Conservation (phyloP, 345 rosid genomes). For the Gynandropsis gynandra region DNA sequence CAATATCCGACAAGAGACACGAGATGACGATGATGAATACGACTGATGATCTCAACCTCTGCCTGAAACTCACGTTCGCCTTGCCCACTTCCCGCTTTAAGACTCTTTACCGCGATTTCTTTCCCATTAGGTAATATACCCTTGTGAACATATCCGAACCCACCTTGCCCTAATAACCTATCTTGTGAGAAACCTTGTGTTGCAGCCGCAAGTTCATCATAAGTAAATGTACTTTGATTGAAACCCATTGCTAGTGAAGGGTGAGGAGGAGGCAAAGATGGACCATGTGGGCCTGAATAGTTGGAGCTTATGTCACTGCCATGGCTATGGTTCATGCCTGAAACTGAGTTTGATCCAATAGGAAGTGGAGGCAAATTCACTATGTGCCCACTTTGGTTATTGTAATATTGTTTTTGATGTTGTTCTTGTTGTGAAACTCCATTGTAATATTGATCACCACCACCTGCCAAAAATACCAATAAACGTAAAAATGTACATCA, state of each 20-base stretch:
- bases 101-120: slow-evolving; percentile 79
- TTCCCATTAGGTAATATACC: slow-evolving; percentile 70
- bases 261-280: slow-evolving; percentile 49
- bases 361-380: slow-evolving; percentile 34
- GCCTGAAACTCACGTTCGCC: slow-evolving; percentile 81
- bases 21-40: slow-evolving; percentile 86
- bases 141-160: slow-evolving; percentile 77
- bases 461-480: slow-evolving; percentile 12
- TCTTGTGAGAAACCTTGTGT: slow-evolving; percentile 60
- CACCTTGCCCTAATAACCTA: slow-evolving; percentile 73
- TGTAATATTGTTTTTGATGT: slow-evolving; percentile 27
- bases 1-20: slow-evolving; percentile 85
- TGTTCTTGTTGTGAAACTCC: slow-evolving; percentile 5
- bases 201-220: slow-evolving; percentile 65
- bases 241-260: slow-evolving; percentile 51
- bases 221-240: slow-evolving; percentile 55
- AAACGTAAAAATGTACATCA: background rate
- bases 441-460: slow-evolving; percentile 26
- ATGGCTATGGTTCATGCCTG: slow-evolving; percentile 19
- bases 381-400: slow-evolving; percentile 24
- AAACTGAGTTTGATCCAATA: slow-evolving; percentile 23
- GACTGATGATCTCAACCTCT: slow-evolving; percentile 83
- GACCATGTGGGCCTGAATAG: slow-evolving; percentile 48
- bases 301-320: slow-evolving; percentile 53
- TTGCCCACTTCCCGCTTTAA: slow-evolving; percentile 76